Conservation (phyloP, 306 rosid genomes). For the Dryas alaskensis region DNA sequence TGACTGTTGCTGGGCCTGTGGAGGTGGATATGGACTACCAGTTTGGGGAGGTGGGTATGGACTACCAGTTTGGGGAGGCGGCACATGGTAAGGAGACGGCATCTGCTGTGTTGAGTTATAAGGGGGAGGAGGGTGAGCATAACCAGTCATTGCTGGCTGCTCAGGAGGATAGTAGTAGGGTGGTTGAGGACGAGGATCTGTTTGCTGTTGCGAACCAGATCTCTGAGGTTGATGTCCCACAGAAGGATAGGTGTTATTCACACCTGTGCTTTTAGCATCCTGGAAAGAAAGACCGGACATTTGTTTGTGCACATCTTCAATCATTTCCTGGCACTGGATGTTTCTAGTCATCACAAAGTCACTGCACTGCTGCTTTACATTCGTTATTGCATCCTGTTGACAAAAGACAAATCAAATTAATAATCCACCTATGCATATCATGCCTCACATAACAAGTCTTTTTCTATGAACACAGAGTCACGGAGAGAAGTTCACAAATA, state of each 20-base stretch:
- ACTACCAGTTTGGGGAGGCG: constrained; percentile 42
- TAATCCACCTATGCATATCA: background rate
- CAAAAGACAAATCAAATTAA: background rate
- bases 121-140: constrained; percentile 48
- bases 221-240: constrained; percentile 67
- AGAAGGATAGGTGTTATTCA: constrained; percentile 48
- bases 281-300: constrained; percentile 86
- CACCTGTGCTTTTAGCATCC: constrained; percentile 54
- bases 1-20: constrained; percentile 63
- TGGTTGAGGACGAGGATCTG: constrained; percentile 61
- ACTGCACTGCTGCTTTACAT: constrained; percentile 92
- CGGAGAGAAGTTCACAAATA: background rate
- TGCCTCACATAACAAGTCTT: background rate
- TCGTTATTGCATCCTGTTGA: constrained; percentile 85
- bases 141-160: constrained; percentile 57
- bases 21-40: constrained; percentile 55
- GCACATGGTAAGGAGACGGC: constrained; percentile 65
- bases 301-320: constrained; percentile 92
- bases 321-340: constrained; percentile 96
- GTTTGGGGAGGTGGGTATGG: constrained; percentile 46
- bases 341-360: constrained; percentile 96
- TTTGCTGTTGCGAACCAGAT: constrained; percentile 47
- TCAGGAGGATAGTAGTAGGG: constrained; percentile 72
- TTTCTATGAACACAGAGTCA: background rate
- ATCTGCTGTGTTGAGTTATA: constrained; percentile 61